Conservation (phyloP, 2,329 filamentous ascomycete genomes). For the Zasmidium citrigriseum region DNA sequence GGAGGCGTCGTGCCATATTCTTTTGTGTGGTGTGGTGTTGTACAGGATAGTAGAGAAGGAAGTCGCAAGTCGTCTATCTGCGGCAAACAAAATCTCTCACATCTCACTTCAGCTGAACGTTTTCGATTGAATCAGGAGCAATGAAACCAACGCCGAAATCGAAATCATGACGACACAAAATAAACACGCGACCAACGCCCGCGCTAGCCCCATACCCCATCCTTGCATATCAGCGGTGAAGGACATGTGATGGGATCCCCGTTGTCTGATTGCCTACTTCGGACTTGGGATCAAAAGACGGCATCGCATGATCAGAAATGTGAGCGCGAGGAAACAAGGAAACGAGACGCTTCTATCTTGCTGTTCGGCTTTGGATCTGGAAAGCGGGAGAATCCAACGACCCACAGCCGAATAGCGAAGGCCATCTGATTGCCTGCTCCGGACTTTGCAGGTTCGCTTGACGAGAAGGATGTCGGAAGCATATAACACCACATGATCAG, state of each 20-base stretch:
- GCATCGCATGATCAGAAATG: too few relatives aligned
- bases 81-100: too few relatives aligned
- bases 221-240: not conserved
- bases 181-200: not conserved
- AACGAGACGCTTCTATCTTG: too few relatives aligned
- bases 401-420: too few relatives aligned
- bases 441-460: not conserved
- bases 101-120: too few relatives aligned
- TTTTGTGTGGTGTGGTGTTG: not conserved
- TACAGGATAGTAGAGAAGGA: too few relatives aligned
- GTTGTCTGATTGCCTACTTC: not conserved
- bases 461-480: not conserved
- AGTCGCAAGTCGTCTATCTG: too few relatives aligned
- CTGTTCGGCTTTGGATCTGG: too few relatives aligned
- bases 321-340: too few relatives aligned
- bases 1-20: not conserved
- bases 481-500: not conserved
- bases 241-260: not conserved
- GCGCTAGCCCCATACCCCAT: not conserved
- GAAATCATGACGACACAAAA: not conserved
- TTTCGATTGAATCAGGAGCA: not conserved
- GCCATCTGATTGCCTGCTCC: too few relatives aligned
- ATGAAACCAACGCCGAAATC: not conserved
- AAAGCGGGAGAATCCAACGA: too few relatives aligned
- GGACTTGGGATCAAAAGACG: too few relatives aligned